Conservation (phyloP, 768 basidiomycete genomes). For the Strobilomyces dryophilus region DNA sequence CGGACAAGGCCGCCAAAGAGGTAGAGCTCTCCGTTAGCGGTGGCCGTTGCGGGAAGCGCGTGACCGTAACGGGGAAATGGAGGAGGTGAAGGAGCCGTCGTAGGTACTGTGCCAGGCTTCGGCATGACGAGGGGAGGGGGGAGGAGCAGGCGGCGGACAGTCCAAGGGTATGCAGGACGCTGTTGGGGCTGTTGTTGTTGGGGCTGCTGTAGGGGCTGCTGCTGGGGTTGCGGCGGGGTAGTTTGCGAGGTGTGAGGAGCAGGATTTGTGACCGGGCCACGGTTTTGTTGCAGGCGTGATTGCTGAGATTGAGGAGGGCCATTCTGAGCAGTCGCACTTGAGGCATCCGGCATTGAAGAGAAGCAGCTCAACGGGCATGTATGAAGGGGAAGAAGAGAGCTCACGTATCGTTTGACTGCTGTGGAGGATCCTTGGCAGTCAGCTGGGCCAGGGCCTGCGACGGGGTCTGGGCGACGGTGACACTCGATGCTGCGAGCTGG, state of each 20-base stretch:
- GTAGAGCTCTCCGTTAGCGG: constrained; percentile 84
- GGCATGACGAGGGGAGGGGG: constrained; percentile 61
- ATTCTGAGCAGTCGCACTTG: constrained; percentile 20
- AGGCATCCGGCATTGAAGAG: neutral
- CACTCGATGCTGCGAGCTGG: constrained; percentile 40
- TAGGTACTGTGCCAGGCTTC: constrained; percentile 61
- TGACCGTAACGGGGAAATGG: constrained; percentile 98
- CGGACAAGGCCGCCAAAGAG: constrained; percentile 96
- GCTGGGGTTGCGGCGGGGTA: constrained; percentile 31
- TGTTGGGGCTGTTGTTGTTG: constrained; percentile 31
- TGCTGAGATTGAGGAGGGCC: constrained; percentile 30
- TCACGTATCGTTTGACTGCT: constrained; percentile 35
- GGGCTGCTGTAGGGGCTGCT: too few species aligned
- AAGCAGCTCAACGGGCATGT: constrained; percentile 1
- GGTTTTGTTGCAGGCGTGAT: constrained; percentile 34
- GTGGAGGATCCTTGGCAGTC: constrained; percentile 29
- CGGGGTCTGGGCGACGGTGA: constrained; percentile 59
- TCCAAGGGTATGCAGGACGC: constrained; percentile 79
- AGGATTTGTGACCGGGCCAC: constrained; percentile 30
- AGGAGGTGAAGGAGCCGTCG: constrained; percentile 69
- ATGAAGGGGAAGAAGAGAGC: constrained; percentile 17
- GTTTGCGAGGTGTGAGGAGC: constrained; percentile 28
- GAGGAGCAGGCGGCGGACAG: constrained; percentile 66
- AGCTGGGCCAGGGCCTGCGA: constrained; percentile 66
- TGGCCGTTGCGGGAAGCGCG: constrained; percentile 76